Evolutionary conservation across 176 grass and related monocot species (phyloP), one percentile per base, ranked within the genome.

Genomic region (Echinochloa phyllopogon): DNA sequence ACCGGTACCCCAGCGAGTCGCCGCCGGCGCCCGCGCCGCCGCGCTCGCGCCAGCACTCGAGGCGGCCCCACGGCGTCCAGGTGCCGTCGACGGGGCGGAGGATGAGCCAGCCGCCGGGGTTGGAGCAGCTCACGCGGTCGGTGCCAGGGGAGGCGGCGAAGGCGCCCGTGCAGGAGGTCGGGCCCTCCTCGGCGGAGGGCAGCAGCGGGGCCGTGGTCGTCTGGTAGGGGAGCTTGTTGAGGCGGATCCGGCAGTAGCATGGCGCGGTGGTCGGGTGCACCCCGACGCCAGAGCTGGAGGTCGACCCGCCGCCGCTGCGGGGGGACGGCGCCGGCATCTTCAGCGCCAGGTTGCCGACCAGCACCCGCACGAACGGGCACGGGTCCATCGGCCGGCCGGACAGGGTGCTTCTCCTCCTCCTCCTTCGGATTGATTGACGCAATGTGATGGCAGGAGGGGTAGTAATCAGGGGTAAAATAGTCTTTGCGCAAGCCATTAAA

Each of bases 331-430:
- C 65, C 18, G 91, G 96, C 47, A 98, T 84, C 65, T 95, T 98
- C 0, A 98, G 86, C 12, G 93, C 87, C 0, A 98, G 69, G 87
- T 94, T 96, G 36, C 93, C 93, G 47, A 98, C 91, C 64, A 98
- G 83, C 78, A 98, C 93, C 88, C 93, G 89, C 69, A 98, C 93
- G 89, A 89, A 98, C 65, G 91, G 96, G 84, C 93, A 98, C 73
- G 96, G 96, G 81, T 98, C 96, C 96, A 98, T 95, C 73, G 61
- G 50, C n/a, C n/a, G n/a, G n/a, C 18, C 53, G 11, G 15, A 33
- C 5, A 23, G 12, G 25, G 4, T 11, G 49, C 14, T 38, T 37
- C 41, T 33, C 10, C 17, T 6, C n/a, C 36, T 9, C 23, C 56
- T 3, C 0, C 53, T n/a, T 61, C 52, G 6, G 53, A 24, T 23